phyloP scores from a whole-genome alignment of 78 protist genomes.

The Dictyostelium brefeldianum region DNA sequence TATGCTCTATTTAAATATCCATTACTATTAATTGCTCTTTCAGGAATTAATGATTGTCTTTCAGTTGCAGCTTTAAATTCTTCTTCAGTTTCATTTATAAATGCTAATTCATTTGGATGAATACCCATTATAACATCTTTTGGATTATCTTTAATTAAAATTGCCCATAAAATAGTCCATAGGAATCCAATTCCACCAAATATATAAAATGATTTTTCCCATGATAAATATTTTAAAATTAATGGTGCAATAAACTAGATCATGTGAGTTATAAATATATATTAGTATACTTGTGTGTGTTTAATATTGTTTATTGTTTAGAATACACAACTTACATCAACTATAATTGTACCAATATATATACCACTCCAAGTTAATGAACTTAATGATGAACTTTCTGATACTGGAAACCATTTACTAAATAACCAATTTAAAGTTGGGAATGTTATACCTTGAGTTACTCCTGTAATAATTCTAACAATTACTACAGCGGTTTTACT shows the following conservation, averaged over 20 bases:
- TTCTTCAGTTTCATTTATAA: slow-evolving; percentile 9
- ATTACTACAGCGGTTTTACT: slow-evolving; percentile 13
- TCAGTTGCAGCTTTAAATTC: background rate
- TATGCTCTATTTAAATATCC: background rate
- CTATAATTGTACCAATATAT: slow-evolving; percentile 30
- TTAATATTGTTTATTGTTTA: background rate
- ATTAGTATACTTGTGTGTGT: background rate
- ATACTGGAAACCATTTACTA: slow-evolving; percentile 47
- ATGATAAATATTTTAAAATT: background rate
- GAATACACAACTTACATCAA: background rate
- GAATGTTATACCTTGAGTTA: slow-evolving; percentile 40
- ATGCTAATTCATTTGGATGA: slow-evolving; percentile 52
- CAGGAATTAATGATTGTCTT: background rate
- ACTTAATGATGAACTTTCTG: slow-evolving; percentile 38
- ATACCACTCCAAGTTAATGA: slow-evolving; percentile 46
- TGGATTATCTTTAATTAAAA: slow-evolving; percentile 61
- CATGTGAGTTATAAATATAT: background rate
- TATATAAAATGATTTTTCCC: slow-evolving; percentile 40
- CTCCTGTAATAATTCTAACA: slow-evolving; percentile 47
- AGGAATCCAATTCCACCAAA: slow-evolving; percentile 15
- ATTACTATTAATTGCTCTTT: too few species aligned
- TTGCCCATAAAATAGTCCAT: slow-evolving; percentile 38
- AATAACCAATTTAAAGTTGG: slow-evolving; percentile 76
- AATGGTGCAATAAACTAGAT: slow-evolving; percentile 6
- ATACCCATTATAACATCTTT: slow-evolving; percentile 31